Evolutionary conservation across 176 grass and related monocot species (phyloP), one percentile per base, ranked within the genome.

Genomic region (Poa annua): DNA sequence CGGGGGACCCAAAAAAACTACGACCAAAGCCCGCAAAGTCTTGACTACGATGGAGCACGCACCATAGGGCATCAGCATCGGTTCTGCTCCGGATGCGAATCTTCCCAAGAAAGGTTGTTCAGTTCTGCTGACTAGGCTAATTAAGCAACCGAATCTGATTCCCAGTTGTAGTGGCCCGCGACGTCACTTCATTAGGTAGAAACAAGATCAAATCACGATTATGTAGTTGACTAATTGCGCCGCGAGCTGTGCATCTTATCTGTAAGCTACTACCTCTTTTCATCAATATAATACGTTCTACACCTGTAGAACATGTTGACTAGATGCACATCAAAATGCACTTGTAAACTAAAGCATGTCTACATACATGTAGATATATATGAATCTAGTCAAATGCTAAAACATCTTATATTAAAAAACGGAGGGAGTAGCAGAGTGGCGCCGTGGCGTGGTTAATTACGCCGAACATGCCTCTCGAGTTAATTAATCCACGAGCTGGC

Each of bases 141-240:
- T 11, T 45, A 12, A 45, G 44, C 10, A 21, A 49, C 14, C 22
- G 69, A 45, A 72, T 72, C 69, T 29, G 69, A 72, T 72, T 29
- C 69, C 13, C n/a, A 5, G 7, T 49, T 72, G 69, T 49, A 49
- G 69, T 72, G 69, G 21, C 42, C 68, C 41, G 41, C 41, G 12
- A 71, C 68, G 12, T 26, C 68, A 71, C 41, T 71, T 15, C 6
- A 44, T 25, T 71, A 71, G 67, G 67, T 71, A 71, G 20, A 61
- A 39, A 42, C 67, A 14, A 21, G 21, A 45, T 71, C 39, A 21
- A 8, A 47, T 47, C 41, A 25, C 9, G 55, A 59, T 59, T 59
- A 19, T 1, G 3, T 11, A 21, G 66, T 39, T 71, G 68, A 47
- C 68, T 71, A 25, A 47, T 0, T 26, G 11, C 20, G 41, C 2